These are phyloP conservation scores for Leucocoprinus sp. DNA, from an alignment of 768 basidiomycete species.

Conservation along the genomic window DNA sequence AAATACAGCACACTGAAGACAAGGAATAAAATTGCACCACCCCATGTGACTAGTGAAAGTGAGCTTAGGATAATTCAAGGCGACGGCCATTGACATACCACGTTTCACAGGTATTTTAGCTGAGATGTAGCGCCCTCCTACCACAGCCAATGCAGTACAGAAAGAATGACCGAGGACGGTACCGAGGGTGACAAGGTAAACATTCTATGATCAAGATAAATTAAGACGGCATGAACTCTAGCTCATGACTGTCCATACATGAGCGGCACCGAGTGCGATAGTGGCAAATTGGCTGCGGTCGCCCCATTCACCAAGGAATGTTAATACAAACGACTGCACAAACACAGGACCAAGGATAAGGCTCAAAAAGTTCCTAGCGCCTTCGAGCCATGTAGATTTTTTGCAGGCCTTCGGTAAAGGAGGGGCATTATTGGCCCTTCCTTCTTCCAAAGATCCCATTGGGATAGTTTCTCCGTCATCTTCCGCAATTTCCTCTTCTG, in stretches of 20 bases:
- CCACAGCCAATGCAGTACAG: slow-evolving; percentile 84
- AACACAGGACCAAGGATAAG: slow-evolving; percentile 87
- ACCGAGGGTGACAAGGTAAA: slow-evolving; percentile 84
- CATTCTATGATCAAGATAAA: slow-evolving; percentile 48
- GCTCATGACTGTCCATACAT: slow-evolving; percentile 41
- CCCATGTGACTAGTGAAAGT: slow-evolving; percentile 59
- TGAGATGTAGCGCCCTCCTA: slow-evolving; percentile 89
- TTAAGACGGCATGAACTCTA: background rate
- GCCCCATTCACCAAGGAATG: slow-evolving; percentile 99
- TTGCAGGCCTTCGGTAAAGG: slow-evolving; percentile 16
- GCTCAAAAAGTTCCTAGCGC: slow-evolving; percentile 74
- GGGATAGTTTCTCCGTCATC: slow-evolving; percentile 57
- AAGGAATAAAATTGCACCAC: slow-evolving; percentile 76
- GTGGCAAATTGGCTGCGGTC: slow-evolving; percentile 97
- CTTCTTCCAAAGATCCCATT: slow-evolving; percentile 73
- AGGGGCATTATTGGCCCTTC: slow-evolving; percentile 23
- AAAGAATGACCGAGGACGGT: slow-evolving; percentile 83
- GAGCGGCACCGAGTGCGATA: slow-evolving; percentile 90
- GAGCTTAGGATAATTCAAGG: background rate
- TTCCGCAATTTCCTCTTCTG: slow-evolving; percentile 90
- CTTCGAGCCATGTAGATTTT: slow-evolving; percentile 34
- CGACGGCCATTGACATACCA: slow-evolving; percentile 41
- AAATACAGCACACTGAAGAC: slow-evolving; percentile 78
- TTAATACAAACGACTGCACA: slow-evolving; percentile 89
- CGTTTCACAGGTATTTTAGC: slow-evolving; percentile 95